phyloP scores from a whole-genome alignment of 225 moss, liverwort and hornwort genomes.

The Ulota crispa region DNA sequence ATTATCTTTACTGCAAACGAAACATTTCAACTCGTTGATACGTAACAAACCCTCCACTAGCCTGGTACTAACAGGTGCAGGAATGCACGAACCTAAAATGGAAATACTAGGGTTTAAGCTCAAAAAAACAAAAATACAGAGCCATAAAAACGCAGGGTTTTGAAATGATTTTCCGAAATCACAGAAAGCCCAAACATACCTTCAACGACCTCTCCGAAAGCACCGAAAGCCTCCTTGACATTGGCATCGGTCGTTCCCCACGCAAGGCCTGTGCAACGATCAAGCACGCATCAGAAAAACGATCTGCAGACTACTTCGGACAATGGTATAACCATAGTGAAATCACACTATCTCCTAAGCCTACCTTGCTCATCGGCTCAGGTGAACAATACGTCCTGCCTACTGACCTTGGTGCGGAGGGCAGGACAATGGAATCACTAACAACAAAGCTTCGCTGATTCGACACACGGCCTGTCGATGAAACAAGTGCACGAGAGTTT shows the following conservation, averaged over 20 bases:
- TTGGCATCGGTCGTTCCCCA: slow-evolving; percentile 77
- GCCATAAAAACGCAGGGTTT: background rate
- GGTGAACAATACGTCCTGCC: background rate
- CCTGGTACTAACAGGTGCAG: background rate
- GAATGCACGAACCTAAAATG: background rate
- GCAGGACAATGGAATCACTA: background rate
- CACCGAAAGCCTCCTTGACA: slow-evolving; percentile 67
- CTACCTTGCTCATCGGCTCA: background rate
- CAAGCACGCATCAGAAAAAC: background rate
- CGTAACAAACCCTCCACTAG: background rate
- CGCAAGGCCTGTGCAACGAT: slow-evolving; percentile 39
- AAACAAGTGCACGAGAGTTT: background rate
- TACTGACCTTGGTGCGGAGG: background rate
- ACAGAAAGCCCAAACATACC: background rate
- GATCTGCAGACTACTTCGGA: background rate
- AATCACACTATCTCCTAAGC: background rate
- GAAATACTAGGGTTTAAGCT: slow-evolving; percentile 4
- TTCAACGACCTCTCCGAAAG: slow-evolving; percentile 68
- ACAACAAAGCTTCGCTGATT: background rate
- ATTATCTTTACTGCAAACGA: slow-evolving; percentile 66
- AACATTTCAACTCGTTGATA: background rate
- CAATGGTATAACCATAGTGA: background rate
- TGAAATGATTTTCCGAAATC: background rate
- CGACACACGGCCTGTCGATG: background rate
- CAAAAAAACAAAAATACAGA: background rate